Base-by-base conservation (phyloP, 106 monocot species). In the Dendrobium huoshanense region DNA sequence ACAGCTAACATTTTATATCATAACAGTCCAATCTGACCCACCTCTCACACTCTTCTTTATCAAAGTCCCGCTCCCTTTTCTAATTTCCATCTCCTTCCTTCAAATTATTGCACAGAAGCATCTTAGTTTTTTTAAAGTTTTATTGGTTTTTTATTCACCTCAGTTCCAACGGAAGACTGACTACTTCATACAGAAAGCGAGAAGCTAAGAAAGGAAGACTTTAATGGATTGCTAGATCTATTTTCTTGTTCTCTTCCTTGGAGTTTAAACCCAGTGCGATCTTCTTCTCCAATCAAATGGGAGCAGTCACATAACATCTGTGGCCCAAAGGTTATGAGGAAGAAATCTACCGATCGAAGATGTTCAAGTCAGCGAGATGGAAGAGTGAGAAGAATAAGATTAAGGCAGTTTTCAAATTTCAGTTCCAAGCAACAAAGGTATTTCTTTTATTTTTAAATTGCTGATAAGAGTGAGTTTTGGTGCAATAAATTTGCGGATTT, bases 321-420 rank as follows among this genome's bases (percentile, higher is more conserved):
- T 44, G 43, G 42, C 20, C 19, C 43, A 7, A 44, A 74, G 20
- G 43, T 43, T 70, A 37, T 70, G 70, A 31, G 70, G 31, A 33
- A 33, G 31, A 15, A 70, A 37, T 37, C 13, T 15, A 22, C 70
- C 2, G 70, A 70, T 70, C 72, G 49, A 87, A 87, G 77, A 99
- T 99, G 99, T 95, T 95, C 85, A 99, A 88, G 79, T 65, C 89
- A 54, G 82, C 84, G 7, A 88, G 89, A 84, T 95, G 99, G 99
- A 86, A 87, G 82, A 89, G 83, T 81, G 99, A 93, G 78, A 95
- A 81, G 91, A 93, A 87, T 93, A 95, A 81, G 88, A 86, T 90
- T 91, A 95, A 89, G 56, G 99, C 88, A 19, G 89, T 90, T 55
- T 95, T 99, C 93, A 95, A 86, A 67, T 79, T 95, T 67, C 99